These are phyloP conservation scores for Helotiales sp. DNA, from an alignment of 2,329 filamentous ascomycete species.

Conservation along the genomic window DNA sequence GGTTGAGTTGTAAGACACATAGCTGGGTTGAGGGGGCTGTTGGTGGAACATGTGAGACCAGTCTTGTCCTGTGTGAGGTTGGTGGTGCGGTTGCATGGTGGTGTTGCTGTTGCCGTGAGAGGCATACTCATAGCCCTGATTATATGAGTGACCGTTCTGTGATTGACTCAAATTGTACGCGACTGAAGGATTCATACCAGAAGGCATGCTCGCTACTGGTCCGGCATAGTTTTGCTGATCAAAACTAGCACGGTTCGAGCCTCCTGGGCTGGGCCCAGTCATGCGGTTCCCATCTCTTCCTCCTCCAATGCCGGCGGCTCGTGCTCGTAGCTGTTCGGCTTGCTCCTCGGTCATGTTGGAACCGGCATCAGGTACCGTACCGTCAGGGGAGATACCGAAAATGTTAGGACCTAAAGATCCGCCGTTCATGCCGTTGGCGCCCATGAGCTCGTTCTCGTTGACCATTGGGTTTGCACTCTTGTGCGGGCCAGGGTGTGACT, in stretches of 20 bases:
- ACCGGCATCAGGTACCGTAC: conserved; percentile 40
- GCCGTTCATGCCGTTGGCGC: conserved; percentile 61
- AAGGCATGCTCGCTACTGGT: conserved; percentile 64
- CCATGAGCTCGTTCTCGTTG: conserved; percentile 66
- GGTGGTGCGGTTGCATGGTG: conserved; percentile 35
- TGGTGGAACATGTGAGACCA: conserved; percentile 77
- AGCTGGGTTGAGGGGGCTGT: conserved; percentile 69
- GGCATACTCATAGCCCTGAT: conserved; percentile 44
- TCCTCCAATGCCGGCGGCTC: conserved; percentile 62
- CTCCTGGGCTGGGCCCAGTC: conserved; percentile 56
- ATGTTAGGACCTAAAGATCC: conserved; percentile 46
- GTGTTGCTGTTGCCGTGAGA: conserved; percentile 41
- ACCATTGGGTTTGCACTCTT: conserved; percentile 58
- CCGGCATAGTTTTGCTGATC: conserved; percentile 64
- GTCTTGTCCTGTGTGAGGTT: conserved; percentile 58
- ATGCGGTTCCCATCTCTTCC: conserved; percentile 64
- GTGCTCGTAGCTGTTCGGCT: conserved; percentile 62
- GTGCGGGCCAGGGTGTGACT: conserved; percentile 63
- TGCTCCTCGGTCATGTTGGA: conserved; percentile 60
- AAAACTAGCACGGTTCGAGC: conserved; percentile 50
- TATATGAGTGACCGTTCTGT: conserved; percentile 58
- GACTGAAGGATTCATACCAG: conserved; percentile 63
- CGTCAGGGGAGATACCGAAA: conserved; percentile 58
- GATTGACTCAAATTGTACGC: conserved; percentile 67
- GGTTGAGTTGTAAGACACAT: conserved; percentile 55